These are phyloP conservation scores for Aspergillus sp. DNA, from an alignment of 2,329 filamentous ascomycete species.

Conservation along the genomic window DNA sequence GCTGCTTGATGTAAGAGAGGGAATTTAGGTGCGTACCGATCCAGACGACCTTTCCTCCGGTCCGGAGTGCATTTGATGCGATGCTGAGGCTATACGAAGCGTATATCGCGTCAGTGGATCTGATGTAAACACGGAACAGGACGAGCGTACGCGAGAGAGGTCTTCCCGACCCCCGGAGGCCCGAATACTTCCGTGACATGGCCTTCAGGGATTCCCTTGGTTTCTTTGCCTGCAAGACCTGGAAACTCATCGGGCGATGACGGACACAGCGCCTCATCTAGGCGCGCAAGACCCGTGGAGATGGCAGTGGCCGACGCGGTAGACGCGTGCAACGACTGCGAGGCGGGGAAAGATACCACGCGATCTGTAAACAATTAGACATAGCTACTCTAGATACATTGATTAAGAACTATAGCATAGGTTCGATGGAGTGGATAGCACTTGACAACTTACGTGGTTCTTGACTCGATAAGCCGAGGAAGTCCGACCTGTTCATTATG, in stretches of 20 bases:
- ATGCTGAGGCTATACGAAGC: conserved; percentile 64
- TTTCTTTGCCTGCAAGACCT: conserved; percentile 9
- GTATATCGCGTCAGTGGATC: conserved; percentile 6
- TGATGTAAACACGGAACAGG: conserved; percentile 9
- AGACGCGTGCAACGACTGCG: conserved; percentile 35
- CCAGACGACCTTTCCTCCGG: conserved; percentile 70
- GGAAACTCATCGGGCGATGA: conserved; percentile 15
- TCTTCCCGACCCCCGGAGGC: conserved; percentile 83
- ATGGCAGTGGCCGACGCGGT: conserved; percentile 22
- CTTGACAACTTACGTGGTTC: conserved; percentile 27
- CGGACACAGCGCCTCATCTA: conserved; percentile 42
- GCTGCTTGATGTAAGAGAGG: background rate
- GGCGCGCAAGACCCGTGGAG: conserved; percentile 47
- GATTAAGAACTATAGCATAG: background rate
- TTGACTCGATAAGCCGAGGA: conserved; percentile 31
- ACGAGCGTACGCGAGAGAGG: conserved; percentile 68
- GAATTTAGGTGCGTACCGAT: conserved; percentile 60
- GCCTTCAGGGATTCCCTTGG: conserved; percentile 67
- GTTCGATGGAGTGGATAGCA: background rate
- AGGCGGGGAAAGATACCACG: conserved; percentile 36
- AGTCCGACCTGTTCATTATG: conserved; percentile 20
- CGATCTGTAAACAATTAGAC: conserved; percentile 24
- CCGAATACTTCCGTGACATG: conserved; percentile 87
- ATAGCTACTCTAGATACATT: background rate
- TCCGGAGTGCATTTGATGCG: conserved; percentile 61